Evolutionary conservation across 225 moss, liverwort and hornwort genomes (phyloP).

Genomic region (Thuidium tamariscinum): DNA sequence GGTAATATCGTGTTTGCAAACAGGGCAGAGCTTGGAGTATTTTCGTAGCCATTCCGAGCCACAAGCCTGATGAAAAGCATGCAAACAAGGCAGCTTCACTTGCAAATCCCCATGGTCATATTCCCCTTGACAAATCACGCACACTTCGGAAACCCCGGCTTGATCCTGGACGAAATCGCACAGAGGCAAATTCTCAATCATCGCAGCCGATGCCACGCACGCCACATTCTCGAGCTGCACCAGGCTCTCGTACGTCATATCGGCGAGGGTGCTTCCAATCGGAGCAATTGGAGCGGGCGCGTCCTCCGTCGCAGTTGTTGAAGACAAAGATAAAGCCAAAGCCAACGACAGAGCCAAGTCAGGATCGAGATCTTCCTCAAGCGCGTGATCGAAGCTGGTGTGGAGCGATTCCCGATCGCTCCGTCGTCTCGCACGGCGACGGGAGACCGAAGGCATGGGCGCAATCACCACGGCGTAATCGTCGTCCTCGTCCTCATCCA

Average conservation of each 20-base stretch:
- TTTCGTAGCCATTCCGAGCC: conserved; percentile 43
- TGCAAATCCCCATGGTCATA: conserved; percentile 30
- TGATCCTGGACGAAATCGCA: background rate
- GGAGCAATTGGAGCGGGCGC: background rate
- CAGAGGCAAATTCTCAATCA: conserved; percentile 1
- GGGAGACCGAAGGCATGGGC: background rate
- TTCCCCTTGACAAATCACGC: conserved; percentile 50
- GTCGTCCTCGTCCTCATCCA: conserved; percentile 23
- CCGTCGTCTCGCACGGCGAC: conserved; percentile 31
- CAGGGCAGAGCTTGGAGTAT: conserved; percentile 54
- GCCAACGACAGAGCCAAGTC: conserved; percentile 43
- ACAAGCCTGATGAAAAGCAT: conserved; percentile 40
- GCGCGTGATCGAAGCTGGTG: background rate
- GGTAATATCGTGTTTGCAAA: conserved; percentile 47
- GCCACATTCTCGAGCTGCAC: conserved; percentile 25
- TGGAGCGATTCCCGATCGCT: conserved; percentile 26
- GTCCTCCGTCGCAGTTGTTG: background rate
- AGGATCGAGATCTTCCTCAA: conserved; percentile 18
- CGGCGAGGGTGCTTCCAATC: background rate
- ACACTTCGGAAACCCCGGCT: background rate
- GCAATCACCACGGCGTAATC: conserved; percentile 19
- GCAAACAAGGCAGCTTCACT: conserved; percentile 32
- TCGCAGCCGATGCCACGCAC: conserved; percentile 3
- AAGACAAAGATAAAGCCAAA: conserved; percentile 29
- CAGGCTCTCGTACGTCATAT: conserved; percentile 51